phyloP scores from a whole-genome alignment of 2,329 filamentous ascomycete genomes.

The Cytospora schulzeri region DNA sequence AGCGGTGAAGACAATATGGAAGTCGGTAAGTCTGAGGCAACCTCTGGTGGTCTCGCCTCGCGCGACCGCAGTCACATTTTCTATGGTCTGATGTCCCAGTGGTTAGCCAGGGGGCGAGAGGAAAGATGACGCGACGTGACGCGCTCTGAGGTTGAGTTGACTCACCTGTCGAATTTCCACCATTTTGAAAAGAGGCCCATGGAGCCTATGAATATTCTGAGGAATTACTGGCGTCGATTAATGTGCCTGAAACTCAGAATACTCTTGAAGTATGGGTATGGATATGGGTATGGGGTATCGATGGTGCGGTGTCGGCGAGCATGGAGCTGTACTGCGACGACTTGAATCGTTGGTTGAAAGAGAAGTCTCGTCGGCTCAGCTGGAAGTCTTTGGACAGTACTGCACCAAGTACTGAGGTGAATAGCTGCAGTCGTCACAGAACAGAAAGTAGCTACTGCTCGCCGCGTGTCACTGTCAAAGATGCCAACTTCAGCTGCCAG shows the following conservation, averaged over 20 bases:
- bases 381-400: not conserved
- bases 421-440: not conserved
- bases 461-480: not conserved
- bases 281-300: not conserved
- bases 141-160: not conserved
- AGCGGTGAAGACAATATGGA: constrained; percentile 60
- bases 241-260: not conserved
- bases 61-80: constrained; percentile 63
- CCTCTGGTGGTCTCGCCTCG: constrained; percentile 59
- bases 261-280: not conserved
- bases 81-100: constrained; percentile 46
- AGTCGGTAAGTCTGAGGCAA: constrained; percentile 63
- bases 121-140: not conserved
- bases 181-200: constrained; percentile 21
- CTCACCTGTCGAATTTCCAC: constrained; percentile 34
- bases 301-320: constrained; percentile 5
- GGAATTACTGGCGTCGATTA: constrained; percentile 1
- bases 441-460: not conserved
- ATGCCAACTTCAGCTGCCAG: constrained; percentile 8
- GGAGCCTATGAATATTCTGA: constrained; percentile 16
- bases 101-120: constrained; percentile 10
- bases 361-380: not conserved
- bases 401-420: not conserved
- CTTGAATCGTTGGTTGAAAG: not conserved
- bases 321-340: not conserved